A percentile compares a stretch with the other conserved stretches of the same genome.
Evolutionary conservation across 2,329 filamentous ascomycete species (phyloP).

Genomic region (Botryosphaeria dothidea): DNA sequence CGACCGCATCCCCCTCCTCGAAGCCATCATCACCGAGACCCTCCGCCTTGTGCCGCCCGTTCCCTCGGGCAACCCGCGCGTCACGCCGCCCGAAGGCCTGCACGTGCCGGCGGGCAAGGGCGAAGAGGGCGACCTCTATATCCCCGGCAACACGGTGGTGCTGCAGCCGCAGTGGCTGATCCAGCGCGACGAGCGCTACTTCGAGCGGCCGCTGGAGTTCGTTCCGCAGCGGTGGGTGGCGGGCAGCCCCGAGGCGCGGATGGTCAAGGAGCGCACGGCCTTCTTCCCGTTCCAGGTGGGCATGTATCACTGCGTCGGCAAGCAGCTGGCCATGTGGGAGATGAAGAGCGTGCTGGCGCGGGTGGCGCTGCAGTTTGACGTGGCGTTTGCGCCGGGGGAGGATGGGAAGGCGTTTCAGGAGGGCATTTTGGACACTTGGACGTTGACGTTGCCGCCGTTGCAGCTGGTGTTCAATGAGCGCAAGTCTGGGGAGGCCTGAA

Average conservation of each 20-base stretch:
- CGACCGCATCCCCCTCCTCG: conserved; percentile 33
- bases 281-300: conserved; percentile 17
- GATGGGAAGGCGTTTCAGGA: conserved; percentile 34
- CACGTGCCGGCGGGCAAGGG: conserved; percentile 32
- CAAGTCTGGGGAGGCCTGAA: background rate
- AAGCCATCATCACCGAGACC: conserved; percentile 43
- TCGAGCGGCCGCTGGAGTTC: conserved; percentile 26
- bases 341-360: conserved; percentile 65
- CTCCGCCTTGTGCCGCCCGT: conserved; percentile 44
- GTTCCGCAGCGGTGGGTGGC: conserved; percentile 33
- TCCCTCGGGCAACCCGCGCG: conserved; percentile 38
- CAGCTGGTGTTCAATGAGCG: background rate
- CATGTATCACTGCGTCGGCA: conserved; percentile 71
- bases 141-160: conserved; percentile 32
- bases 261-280: conserved; percentile 28
- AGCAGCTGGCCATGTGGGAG: conserved; percentile 68
- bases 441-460: background rate
- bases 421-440: conserved; percentile 37
- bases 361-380: conserved; percentile 62
- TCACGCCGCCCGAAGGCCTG: conserved; percentile 39
- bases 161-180: conserved; percentile 34
- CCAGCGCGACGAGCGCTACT: conserved; percentile 28
- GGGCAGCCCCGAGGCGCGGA: conserved; percentile 32
- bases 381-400: conserved; percentile 43
- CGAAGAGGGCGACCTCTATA: conserved; percentile 29